These are phyloP conservation scores for Aurantiochytrium sp. DNA, from an alignment of 108 stramenopile genomes.

Conservation along the genomic window DNA sequence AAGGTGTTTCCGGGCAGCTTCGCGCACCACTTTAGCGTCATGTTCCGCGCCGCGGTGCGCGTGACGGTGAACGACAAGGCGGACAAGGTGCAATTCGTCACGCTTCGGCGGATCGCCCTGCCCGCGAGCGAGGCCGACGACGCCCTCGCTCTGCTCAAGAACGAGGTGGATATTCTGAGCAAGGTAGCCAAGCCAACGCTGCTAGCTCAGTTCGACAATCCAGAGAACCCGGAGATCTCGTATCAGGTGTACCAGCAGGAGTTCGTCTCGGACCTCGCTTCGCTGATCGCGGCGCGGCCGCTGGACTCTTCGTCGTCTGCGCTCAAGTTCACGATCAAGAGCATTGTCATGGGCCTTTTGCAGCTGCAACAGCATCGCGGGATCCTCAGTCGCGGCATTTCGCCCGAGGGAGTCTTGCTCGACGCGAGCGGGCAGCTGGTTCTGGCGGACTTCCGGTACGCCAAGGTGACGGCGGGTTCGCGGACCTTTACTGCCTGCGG, in stretches of 20 bases:
- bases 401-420: not conserved
- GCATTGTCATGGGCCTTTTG: not conserved
- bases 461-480: conserved; percentile 1
- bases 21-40: not conserved
- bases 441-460: not conserved
- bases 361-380: conserved; percentile 15
- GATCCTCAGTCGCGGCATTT: not conserved
- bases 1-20: conserved; percentile 5
- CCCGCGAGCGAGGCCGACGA: not conserved
- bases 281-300: not conserved
- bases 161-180: conserved; percentile 15
- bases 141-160: not conserved
- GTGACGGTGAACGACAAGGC: not conserved
- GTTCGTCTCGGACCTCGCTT: not conserved
- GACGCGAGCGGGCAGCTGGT: not conserved
- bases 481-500: conserved; percentile 36
- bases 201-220: not conserved
- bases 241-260: not conserved
- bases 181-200: not conserved
- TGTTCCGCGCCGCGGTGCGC: not conserved
- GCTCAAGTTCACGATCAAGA: not conserved
- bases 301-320: not conserved
- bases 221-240: not conserved
- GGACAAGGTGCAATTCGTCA: not conserved
- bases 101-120: not conserved